These are phyloP conservation scores for Globisporangium paddicum DNA, from an alignment of 352 stramenopile genomes.

Conservation along the genomic window DNA sequence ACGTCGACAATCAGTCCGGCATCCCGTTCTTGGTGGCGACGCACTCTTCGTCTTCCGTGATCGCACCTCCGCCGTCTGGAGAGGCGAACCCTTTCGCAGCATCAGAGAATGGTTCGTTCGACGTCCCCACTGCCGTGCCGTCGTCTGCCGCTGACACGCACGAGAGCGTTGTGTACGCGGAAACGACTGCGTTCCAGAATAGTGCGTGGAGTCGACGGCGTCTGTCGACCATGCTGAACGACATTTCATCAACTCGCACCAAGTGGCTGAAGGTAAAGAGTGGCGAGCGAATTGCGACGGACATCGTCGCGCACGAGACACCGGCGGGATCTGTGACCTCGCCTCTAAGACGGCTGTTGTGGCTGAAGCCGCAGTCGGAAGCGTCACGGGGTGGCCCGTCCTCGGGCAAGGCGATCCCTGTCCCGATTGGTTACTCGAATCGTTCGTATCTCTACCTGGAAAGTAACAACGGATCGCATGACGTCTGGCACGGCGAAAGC, in stretches of 20 bases:
- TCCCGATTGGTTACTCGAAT: slow-evolving; percentile 86
- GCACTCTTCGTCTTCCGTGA: slow-evolving; percentile 26
- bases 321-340: slow-evolving; percentile 79
- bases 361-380: slow-evolving; percentile 69
- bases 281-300: slow-evolving; percentile 61
- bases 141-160: slow-evolving; percentile 23
- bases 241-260: slow-evolving; percentile 67
- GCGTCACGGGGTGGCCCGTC: slow-evolving; percentile 20
- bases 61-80: slow-evolving; percentile 13
- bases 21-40: slow-evolving; percentile 81
- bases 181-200: slow-evolving; percentile 40
- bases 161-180: slow-evolving; percentile 40
- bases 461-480: slow-evolving; percentile 46
- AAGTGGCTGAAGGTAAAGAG: slow-evolving; percentile 64
- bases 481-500: slow-evolving; percentile 71
- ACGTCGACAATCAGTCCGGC: slow-evolving; percentile 84
- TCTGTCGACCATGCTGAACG: slow-evolving; percentile 69
- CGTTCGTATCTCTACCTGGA: slow-evolving; percentile 81
- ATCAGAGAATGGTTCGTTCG: slow-evolving; percentile 31
- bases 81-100: slow-evolving; percentile 4
- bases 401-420: slow-evolving; percentile 64
- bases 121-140: slow-evolving; percentile 50
- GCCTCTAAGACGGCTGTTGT: slow-evolving; percentile 64
- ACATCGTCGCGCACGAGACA: slow-evolving; percentile 79
- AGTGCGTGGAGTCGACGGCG: slow-evolving; percentile 57